Conservation (phyloP, 2,329 filamentous ascomycete genomes). For the Cladorrhinum sp. region DNA sequence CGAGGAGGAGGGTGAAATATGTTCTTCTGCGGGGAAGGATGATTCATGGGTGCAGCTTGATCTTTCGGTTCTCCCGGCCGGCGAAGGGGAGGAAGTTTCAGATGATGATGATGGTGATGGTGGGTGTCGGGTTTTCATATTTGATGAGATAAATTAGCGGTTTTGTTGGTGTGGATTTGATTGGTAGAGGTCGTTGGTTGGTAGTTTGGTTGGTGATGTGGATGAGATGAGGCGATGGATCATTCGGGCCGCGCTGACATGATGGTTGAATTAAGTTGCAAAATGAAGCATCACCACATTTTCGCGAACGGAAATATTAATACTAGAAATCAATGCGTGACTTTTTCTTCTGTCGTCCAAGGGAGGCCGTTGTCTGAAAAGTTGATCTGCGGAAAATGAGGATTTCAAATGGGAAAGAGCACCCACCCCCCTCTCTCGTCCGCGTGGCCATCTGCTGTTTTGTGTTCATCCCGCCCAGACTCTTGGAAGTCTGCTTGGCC, state of each 20-base stretch:
- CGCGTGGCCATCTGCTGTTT: background rate
- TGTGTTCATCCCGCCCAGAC: constrained; percentile 6
- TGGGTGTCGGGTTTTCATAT: background rate
- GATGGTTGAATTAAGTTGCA: background rate
- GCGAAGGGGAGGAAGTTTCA: too few relatives aligned
- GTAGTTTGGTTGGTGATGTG: background rate
- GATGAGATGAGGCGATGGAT: background rate
- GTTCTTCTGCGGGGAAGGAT: too few relatives aligned
- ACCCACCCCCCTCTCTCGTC: background rate
- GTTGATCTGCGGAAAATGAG: too few relatives aligned
- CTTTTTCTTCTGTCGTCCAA: too few relatives aligned
- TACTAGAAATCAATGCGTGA: too few relatives aligned
- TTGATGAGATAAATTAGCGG: too few relatives aligned
- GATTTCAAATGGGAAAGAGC: too few relatives aligned
- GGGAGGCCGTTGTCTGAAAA: too few relatives aligned
- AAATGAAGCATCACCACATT: background rate
- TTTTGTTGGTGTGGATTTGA: background rate
- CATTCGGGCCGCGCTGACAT: background rate
- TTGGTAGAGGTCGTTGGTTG: background rate
- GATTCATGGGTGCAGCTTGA: background rate
- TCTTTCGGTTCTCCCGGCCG: background rate
- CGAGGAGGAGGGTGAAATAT: background rate
- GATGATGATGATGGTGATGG: background rate
- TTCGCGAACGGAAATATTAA: too few relatives aligned
- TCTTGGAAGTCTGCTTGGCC: constrained; percentile 1